Conservation (phyloP, 805 yeast species). For the Soucietia sequanensis region DNA sequence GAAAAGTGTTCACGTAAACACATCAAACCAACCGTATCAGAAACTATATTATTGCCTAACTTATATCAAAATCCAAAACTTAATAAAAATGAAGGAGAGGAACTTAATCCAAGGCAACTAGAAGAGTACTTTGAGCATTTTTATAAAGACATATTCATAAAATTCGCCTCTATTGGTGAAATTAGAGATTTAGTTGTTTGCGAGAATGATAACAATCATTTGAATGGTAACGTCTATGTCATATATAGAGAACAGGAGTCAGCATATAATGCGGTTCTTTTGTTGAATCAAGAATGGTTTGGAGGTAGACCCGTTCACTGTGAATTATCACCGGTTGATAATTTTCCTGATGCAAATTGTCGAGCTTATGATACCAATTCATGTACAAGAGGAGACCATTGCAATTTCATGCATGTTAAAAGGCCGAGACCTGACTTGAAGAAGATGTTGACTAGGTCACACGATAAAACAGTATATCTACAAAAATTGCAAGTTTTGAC, state of each 20-base stretch:
- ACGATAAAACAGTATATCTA: conserved; percentile 27
- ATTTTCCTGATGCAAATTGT: conserved; percentile 72
- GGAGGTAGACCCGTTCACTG: conserved; percentile 74
- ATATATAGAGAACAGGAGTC: conserved; percentile 52
- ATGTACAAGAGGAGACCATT: conserved; percentile 79
- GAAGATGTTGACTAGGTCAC: conserved; percentile 38
- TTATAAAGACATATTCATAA: conserved; percentile 70
- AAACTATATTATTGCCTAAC: conserved; percentile 63
- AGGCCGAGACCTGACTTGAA: conserved; percentile 48
- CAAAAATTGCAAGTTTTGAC: conserved; percentile 10
- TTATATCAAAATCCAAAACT: conserved; percentile 61
- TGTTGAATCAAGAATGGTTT: conserved; percentile 80
- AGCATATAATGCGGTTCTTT: conserved; percentile 60
- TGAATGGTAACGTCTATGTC: conserved; percentile 84
- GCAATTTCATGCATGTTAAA: conserved; percentile 84
- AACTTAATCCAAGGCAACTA: conserved; percentile 33
- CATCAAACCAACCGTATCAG: conserved; percentile 61
- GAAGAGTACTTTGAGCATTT: conserved; percentile 57
- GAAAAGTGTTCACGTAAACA: conserved; percentile 79
- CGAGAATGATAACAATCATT: conserved; percentile 78
- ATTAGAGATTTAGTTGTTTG: conserved; percentile 69
- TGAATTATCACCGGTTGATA: conserved; percentile 73
- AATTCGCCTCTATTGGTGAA: conserved; percentile 49
- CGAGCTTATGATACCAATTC: conserved; percentile 59
- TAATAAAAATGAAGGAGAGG: conserved; percentile 28